Evolutionary conservation across 164 flowering plant species (phyloP).

Genomic region (Sextonia rubra): DNA sequence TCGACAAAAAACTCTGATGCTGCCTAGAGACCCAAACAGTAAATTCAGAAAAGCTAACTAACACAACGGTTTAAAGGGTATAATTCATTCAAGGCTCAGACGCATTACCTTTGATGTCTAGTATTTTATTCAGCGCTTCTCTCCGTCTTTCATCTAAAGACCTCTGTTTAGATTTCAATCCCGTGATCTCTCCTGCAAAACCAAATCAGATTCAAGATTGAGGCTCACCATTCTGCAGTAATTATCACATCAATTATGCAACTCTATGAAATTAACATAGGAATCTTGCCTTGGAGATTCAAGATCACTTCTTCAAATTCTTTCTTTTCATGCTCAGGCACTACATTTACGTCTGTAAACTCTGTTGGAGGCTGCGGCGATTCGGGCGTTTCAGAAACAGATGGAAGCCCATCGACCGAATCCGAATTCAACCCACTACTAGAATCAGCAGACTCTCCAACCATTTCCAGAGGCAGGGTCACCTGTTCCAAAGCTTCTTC

Average conservation of each 20-base stretch:
- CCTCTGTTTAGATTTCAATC: constrained; percentile 42
- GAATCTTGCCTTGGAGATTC: constrained; percentile 48
- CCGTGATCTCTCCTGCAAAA: constrained; percentile 47
- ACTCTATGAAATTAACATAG: not conserved
- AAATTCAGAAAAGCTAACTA: not conserved
- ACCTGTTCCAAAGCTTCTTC: constrained; percentile 28
- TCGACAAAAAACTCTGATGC: constrained; percentile 75
- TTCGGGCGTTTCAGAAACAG: constrained; percentile 27
- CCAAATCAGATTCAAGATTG: constrained; percentile 4
- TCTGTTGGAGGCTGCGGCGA: constrained; percentile 23
- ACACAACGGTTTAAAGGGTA: not conserved
- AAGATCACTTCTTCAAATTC: constrained; percentile 42
- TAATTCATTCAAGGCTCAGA: not conserved
- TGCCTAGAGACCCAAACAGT: constrained; percentile 40
- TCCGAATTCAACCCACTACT: constrained; percentile 27
- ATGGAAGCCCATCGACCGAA: constrained; percentile 25
- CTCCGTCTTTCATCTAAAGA: constrained; percentile 46
- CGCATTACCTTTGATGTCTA: constrained; percentile 65
- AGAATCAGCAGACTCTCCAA: constrained; percentile 21
- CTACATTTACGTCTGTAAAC: constrained; percentile 50
- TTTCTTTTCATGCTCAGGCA: constrained; percentile 57
- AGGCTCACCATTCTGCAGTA: not conserved
- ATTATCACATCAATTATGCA: not conserved
- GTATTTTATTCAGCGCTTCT: constrained; percentile 55
- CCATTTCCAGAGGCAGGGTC: constrained; percentile 24